A percentile compares a stretch with the other conserved stretches of the same genome.
Conservation (phyloP, 83 land plant genomes). For the Picea mariana region DNA sequence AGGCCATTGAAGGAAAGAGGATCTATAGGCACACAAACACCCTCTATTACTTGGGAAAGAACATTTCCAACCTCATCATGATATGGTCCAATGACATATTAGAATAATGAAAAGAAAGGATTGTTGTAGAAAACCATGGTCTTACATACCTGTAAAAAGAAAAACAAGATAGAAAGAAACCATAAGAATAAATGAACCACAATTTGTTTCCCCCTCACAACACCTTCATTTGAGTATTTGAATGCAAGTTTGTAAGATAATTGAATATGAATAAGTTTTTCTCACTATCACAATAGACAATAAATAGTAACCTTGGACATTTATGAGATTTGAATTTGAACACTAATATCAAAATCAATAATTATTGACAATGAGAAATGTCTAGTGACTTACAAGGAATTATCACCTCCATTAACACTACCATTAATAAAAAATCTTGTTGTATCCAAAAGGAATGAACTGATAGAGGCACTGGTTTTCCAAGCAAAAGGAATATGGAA, state of each 20-base stretch:
- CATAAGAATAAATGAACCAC: not conserved
- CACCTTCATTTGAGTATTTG: not conserved
- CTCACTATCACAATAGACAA: not conserved
- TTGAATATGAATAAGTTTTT: not conserved
- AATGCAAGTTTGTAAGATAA: not conserved
- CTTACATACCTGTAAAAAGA: slow-evolving; percentile 2
- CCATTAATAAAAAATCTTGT: slow-evolving; percentile 85
- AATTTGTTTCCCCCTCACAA: not conserved
- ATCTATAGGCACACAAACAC: slow-evolving; percentile 95
- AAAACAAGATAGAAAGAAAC: not conserved
- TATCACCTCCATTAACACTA: slow-evolving; percentile 94
- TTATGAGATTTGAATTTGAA: not conserved
- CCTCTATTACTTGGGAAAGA: slow-evolving; percentile 92
- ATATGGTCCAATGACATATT: slow-evolving; percentile 90
- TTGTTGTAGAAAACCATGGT: slow-evolving; percentile 79
- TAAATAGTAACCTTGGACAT: not conserved
- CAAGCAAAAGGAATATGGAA: slow-evolving; percentile 98
- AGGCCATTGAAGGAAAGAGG: slow-evolving; percentile 99
- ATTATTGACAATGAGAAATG: not conserved
- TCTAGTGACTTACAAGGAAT: slow-evolving; percentile 79
- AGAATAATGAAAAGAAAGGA: slow-evolving; percentile 88
- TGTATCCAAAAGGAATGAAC: slow-evolving; percentile 68
- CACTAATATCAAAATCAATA: not conserved
- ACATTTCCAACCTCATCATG: slow-evolving; percentile 98
- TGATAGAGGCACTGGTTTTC: slow-evolving; percentile 86